Conservation (phyloP, 805 yeast genomes). For the Teunomyces cretensis region DNA sequence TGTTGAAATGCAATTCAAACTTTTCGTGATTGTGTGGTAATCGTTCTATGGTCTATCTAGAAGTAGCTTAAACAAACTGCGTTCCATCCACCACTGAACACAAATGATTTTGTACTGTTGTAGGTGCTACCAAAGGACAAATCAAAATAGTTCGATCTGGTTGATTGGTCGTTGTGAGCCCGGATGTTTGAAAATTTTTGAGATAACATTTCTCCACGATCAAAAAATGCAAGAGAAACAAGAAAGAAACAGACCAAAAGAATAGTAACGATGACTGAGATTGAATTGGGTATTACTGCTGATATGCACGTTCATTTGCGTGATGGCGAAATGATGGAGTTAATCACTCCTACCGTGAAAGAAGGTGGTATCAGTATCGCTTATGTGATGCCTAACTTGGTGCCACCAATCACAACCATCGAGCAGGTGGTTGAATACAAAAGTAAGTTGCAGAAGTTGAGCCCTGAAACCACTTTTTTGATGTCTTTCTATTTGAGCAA, state of each 20-base stretch:
- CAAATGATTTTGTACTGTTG: too few relatives aligned
- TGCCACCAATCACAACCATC: slow-evolving; percentile 85
- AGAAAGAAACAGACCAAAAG: not conserved
- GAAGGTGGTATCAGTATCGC: slow-evolving; percentile 91
- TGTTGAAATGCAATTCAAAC: too few relatives aligned
- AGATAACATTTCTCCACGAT: slow-evolving; percentile 3
- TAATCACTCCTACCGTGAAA: slow-evolving; percentile 84
- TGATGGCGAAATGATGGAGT: slow-evolving; percentile 90
- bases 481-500: slow-evolving; percentile 86
- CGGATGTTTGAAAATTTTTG: not conserved
- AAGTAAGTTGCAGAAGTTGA: slow-evolving; percentile 54
- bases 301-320: slow-evolving; percentile 97
- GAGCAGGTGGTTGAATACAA: slow-evolving; percentile 73
- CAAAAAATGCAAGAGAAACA: not conserved
- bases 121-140: too few relatives aligned
- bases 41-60: too few relatives aligned
- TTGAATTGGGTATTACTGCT: slow-evolving; percentile 69
- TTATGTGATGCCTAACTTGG: slow-evolving; percentile 93
- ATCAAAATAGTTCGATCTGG: too few relatives aligned
- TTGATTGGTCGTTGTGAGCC: not conserved
- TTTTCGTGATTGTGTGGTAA: too few relatives aligned
- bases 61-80: too few relatives aligned
- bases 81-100: too few relatives aligned
- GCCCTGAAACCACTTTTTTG: slow-evolving; percentile 83
- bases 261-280: slow-evolving; percentile 18